Evolutionary conservation across 768 basidiomycete species (phyloP).

Genomic region (Lyophyllum atratum): DNA sequence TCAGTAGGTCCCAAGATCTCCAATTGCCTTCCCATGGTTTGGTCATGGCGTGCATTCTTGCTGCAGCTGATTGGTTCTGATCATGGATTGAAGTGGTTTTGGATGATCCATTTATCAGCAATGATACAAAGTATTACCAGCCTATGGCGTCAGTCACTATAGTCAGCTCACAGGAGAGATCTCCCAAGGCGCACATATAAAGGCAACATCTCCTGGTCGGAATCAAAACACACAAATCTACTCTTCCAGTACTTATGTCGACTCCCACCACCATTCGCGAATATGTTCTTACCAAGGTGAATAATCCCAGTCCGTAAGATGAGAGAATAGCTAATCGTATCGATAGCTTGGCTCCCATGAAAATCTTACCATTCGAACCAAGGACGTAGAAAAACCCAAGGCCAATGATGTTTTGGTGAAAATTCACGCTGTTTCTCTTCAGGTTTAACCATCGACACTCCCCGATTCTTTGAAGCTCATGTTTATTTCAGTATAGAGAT

Average conservation of each 20-base stretch:
- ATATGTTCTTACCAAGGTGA: constrained; percentile 17
- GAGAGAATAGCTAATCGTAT: not conserved
- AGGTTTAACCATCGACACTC: constrained; percentile 27
- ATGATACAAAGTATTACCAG: too few relatives aligned
- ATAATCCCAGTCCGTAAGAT: not conserved
- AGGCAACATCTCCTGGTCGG: not conserved
- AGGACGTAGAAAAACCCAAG: constrained; percentile 32
- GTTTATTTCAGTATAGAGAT: constrained; percentile 47
- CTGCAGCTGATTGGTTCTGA: too few relatives aligned
- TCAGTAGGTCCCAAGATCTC: too few relatives aligned
- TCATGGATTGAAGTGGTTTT: too few relatives aligned
- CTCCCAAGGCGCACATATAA: too few relatives aligned
- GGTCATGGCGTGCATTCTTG: too few relatives aligned
- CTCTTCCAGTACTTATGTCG: constrained; percentile 5
- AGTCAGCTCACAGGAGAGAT: too few relatives aligned
- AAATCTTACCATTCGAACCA: constrained; percentile 23
- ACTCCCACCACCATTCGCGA: constrained; percentile 11
- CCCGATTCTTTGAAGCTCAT: not conserved
- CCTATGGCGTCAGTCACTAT: too few relatives aligned
- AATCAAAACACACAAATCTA: not conserved
- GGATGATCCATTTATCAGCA: too few relatives aligned
- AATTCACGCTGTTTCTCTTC: constrained; percentile 57
- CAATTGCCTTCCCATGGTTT: too few relatives aligned
- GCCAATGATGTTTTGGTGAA: constrained; percentile 56
- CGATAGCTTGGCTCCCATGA: constrained; percentile 22